Base-by-base conservation (phyloP, 371 early-diverging fungal genomes). In the Mortierella sp. region DNA sequence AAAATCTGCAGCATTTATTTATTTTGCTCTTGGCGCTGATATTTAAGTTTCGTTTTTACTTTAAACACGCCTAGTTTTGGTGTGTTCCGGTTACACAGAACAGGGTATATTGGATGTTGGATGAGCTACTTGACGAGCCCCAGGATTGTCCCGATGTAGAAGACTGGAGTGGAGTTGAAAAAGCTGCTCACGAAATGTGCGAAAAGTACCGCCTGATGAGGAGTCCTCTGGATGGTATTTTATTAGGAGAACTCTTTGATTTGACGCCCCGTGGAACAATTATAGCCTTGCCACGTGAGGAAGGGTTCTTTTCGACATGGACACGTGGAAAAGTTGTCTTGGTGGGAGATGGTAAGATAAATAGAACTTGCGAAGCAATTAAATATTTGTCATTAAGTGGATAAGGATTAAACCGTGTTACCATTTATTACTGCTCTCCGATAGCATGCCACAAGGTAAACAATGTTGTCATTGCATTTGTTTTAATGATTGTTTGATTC, bases 81-180 rank as follows among this genome's bases (percentile, higher is more conserved):
- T 78, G 78, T 19, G 69, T 78, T 15, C 78, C 78, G 9, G 69
- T 73, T 68, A 70, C 74, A 4, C 57, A 41, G 32, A 72, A 73
- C 33, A 69, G 66, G 38, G 47, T 80, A 22, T 80, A 75, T 53
- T 80, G 80, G 80, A 64, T 70, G 65, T 60, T 80, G 22, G 80
- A 80, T 33, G 58, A 74, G 36, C 68, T 47, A 10, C 57, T 74
- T 3, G 22, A 28, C 3, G 58, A 60, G 15, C 41, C 60, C 4
- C 28, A 53, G 11, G 72, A 65, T 13, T 70, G 75, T 53, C 80
- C 80, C 10, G 80, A 80, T 6, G 65, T 74, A 1, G 80, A 80
- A 28, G 75, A 80, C 50, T 63, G 74, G 59, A 69, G 64, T 28
- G 22, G 53, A 15, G 52, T 67, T 16, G 55, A 59, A 21, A 58